Evolutionary conservation across 805 yeast genomes (phyloP).

Genomic region (Nakazawaea anatomiae): DNA sequence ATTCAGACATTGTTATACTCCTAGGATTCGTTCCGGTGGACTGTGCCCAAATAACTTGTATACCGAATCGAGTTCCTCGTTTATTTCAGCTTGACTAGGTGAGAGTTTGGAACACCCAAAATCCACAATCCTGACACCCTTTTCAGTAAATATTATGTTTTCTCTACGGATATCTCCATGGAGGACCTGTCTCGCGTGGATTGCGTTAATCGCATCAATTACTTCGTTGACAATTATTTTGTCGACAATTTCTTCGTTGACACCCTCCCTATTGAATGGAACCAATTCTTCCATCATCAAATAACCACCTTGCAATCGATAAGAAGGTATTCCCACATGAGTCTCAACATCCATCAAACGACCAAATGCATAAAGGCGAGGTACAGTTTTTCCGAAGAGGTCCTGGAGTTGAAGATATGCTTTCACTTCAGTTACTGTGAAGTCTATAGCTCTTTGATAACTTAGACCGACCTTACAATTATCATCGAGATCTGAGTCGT

Average conservation of each 20-base stretch:
- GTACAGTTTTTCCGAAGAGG: not conserved
- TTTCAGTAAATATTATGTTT: not conserved
- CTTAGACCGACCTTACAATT: not conserved
- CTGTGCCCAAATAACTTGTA: not conserved
- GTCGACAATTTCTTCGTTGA: no score
- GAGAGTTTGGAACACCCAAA: not conserved
- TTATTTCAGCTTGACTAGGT: no score
- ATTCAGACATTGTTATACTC: not conserved
- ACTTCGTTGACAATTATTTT: not conserved
- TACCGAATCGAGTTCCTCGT: not conserved
- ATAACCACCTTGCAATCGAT: not conserved
- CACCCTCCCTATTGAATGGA: not conserved
- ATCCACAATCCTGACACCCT: not conserved
- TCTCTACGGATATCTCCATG: not conserved
- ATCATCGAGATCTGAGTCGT: no score
- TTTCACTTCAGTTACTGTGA: not conserved
- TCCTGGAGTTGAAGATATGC: not conserved
- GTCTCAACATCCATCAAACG: not conserved
- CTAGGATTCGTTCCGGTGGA: no score
- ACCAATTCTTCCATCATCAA: not conserved
- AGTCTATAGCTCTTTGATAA: not conserved
- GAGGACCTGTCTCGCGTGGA: not conserved
- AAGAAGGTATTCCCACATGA: not conserved
- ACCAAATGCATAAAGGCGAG: not conserved
- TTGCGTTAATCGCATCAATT: not conserved